A percentile compares a stretch with the other conserved stretches of the same genome.
Evolutionary conservation across 2,329 filamentous ascomycete genomes (phyloP).

Genomic region (Emydomyces testavorans): DNA sequence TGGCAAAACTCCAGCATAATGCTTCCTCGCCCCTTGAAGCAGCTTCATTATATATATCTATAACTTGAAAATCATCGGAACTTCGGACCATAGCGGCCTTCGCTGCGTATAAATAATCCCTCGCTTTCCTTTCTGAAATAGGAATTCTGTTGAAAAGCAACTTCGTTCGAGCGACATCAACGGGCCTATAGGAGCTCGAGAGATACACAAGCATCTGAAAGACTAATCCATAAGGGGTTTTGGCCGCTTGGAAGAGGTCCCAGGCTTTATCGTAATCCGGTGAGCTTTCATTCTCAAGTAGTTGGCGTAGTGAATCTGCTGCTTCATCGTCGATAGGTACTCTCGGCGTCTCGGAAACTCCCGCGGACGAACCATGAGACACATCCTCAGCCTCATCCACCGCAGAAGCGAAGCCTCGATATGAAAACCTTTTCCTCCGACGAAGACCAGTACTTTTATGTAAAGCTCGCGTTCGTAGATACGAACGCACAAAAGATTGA

Average conservation of each 20-base stretch:
- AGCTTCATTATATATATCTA: constrained; percentile 35
- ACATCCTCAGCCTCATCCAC: not conserved
- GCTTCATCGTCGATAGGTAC: not conserved
- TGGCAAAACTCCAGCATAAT: constrained; percentile 23
- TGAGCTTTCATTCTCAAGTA: constrained; percentile 8
- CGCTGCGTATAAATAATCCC: constrained; percentile 38
- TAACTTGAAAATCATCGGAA: constrained; percentile 28
- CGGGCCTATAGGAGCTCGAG: constrained; percentile 26
- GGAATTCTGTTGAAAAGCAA: constrained; percentile 38
- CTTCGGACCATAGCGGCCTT: constrained; percentile 34
- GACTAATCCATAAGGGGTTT: constrained; percentile 21
- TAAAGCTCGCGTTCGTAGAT: not conserved
- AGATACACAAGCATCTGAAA: constrained; percentile 26
- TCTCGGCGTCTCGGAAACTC: not conserved
- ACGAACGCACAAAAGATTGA: constrained; percentile 15
- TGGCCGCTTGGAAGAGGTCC: constrained; percentile 30
- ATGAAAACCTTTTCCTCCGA: constrained; percentile 16
- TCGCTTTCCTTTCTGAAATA: constrained; percentile 26
- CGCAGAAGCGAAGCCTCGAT: constrained; percentile 17
- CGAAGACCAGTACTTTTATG: constrained; percentile 9
- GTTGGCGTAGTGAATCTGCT: constrained; percentile 6
- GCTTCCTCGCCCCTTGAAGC: constrained; percentile 20
- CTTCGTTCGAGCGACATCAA: constrained; percentile 35
- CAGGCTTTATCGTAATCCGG: constrained; percentile 32
- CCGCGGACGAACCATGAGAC: not conserved